phyloP scores from a whole-genome alignment of 306 rosid genomes.

The Vicia sativa region DNA sequence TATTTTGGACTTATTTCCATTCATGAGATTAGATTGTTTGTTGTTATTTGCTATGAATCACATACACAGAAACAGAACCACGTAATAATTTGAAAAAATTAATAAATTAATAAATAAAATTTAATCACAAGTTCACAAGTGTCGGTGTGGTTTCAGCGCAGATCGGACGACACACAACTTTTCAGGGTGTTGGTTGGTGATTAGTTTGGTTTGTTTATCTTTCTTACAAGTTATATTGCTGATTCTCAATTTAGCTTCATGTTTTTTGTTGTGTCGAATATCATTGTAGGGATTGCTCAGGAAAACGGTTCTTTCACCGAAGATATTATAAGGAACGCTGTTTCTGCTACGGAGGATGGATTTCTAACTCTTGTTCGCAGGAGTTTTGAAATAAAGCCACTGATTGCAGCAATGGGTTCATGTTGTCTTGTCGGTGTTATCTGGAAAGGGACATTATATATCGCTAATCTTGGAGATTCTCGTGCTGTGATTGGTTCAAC shows the following conservation, averaged over 20 bases:
- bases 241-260: neutral
- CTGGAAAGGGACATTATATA: constrained; percentile 70
- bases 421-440: constrained; percentile 87
- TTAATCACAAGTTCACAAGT: too few relatives aligned
- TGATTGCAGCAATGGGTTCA: constrained; percentile 82
- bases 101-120: too few relatives aligned
- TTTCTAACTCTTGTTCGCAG: constrained; percentile 82
- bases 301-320: constrained; percentile 69
- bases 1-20: constrained; percentile 33
- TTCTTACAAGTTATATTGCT: constrained; percentile 20
- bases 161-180: too few relatives aligned
- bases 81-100: too few relatives aligned
- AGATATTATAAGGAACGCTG: constrained; percentile 65
- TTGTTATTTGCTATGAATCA: too few relatives aligned
- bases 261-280: neutral
- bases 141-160: too few relatives aligned
- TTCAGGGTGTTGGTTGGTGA: too few relatives aligned
- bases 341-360: constrained; percentile 87
- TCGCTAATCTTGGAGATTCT: constrained; percentile 85
- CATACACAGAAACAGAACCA: too few relatives aligned
- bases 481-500: constrained; percentile 80
- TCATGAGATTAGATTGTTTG: constrained; percentile 22
- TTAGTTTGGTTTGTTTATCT: constrained; percentile 23
- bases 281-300: constrained; percentile 65
- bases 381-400: constrained; percentile 70